Base-by-base conservation (phyloP, 768 basidiomycete genomes). In the Termitomyces sp. region DNA sequence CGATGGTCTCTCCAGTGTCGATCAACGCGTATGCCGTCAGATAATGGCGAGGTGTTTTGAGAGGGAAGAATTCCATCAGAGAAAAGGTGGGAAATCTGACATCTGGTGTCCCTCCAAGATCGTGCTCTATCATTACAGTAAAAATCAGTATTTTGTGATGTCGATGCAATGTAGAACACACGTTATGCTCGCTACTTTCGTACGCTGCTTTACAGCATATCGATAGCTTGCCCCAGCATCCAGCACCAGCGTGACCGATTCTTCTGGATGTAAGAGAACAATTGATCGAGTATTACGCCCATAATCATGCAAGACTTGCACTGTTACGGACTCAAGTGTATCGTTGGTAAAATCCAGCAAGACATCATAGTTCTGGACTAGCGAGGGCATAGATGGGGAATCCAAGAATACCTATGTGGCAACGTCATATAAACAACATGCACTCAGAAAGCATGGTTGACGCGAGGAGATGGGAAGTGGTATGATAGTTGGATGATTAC, bases 331-430 rank as follows among this genome's bases (percentile, higher is more conserved):
- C 66, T 86, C 83, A 64, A 76, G 81, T 16, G 85, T 87, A 64
- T 89, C 87, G 69, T 89, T 89, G 50, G 80, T 81, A 69, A 89
- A 80, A 68, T 85, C 84, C 68, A 89, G 82, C 55, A 83, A 76
- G 67, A 88, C 79, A 65, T 87, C 87, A 73, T 86, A 88, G 59
- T 67, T 69, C 69, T 85, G 79, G 14, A 83, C 75, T 63, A 77
- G 72, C 30, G 79, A 80, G 58, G 87, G 87, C 87, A 89, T 88
- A 62, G 58, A 59, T 44, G 20, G 27, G 20, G 59, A 69, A 42
- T 51, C 39, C 50, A 39, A 54, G 42, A 32, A 20, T 43, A 47
- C 49, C 54, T 58, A 32, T 45, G 26, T 50, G 39, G 30, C 49
- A 47, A 53, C 50, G 32, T 40, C 20, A 39, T 46, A 53, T 62